phyloP scores from a whole-genome alignment of 1,139 yeast species.

The Blastobotrys apis region DNA sequence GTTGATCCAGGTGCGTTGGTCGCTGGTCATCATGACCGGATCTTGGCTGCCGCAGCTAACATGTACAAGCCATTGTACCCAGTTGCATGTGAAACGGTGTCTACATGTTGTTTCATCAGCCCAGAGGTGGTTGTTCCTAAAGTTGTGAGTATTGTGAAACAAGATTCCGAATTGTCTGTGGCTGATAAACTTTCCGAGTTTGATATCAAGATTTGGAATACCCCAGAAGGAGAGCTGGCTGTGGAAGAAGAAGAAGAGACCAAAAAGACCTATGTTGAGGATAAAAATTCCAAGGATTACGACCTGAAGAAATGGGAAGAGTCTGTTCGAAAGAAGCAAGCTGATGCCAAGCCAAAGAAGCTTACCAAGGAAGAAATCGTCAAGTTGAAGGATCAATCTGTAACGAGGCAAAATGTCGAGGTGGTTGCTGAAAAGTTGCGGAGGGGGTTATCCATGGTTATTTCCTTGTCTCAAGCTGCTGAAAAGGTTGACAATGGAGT shows the following conservation, averaged over 20 bases:
- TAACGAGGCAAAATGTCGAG: conserved; percentile 48
- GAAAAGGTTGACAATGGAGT: conserved; percentile 62
- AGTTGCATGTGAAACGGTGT: conserved; percentile 56
- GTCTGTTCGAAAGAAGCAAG: conserved; percentile 60
- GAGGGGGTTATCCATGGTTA: conserved; percentile 52
- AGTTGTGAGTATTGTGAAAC: conserved; percentile 35
- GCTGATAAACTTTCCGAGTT: conserved; percentile 27
- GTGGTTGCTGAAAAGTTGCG: conserved; percentile 39
- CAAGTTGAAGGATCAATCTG: conserved; percentile 58
- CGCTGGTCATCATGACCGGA: conserved; percentile 36
- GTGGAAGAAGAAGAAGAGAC: conserved; percentile 51
- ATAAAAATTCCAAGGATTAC: conserved; percentile 74
- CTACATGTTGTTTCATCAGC: conserved; percentile 65
- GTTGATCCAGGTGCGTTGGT: conserved; percentile 65
- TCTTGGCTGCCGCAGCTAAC: conserved; percentile 34
- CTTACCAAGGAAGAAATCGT: conserved; percentile 75
- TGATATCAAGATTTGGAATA: conserved; percentile 60
- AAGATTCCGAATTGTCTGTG: conserved; percentile 39
- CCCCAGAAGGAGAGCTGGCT: conserved; percentile 65
- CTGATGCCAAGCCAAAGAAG: conserved; percentile 37
- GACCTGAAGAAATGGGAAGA: conserved; percentile 91
- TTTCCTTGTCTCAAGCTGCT: conserved; percentile 50
- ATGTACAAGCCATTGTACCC: not conserved
- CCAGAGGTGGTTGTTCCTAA: conserved; percentile 57
- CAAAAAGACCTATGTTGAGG: conserved; percentile 33